Conservation (phyloP, 352 stramenopile species). For the Aphanomyces stellatus region DNA sequence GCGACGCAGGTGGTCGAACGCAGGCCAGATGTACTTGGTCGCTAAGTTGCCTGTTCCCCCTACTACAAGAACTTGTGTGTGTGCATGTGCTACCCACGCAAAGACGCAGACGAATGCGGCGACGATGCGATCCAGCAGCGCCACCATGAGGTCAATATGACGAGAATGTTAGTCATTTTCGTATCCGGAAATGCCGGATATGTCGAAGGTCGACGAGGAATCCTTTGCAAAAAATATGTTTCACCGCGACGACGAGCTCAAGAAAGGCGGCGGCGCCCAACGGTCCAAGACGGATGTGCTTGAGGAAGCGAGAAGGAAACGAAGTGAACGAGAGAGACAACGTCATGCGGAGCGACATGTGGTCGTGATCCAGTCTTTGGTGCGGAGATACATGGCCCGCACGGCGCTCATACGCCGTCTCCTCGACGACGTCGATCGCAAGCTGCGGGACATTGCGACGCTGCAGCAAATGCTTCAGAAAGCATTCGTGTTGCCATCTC, state of each 20-base stretch:
- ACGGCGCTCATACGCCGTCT: constrained; percentile 9
- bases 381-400: constrained; percentile 28
- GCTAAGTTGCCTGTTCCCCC: constrained; percentile 73
- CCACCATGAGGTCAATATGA: no score
- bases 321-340: constrained; percentile 30
- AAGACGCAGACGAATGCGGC: background rate
- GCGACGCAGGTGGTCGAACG: constrained; percentile 50
- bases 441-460: constrained; percentile 42
- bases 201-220: background rate
- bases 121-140: no score
- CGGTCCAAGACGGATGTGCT: constrained; percentile 21
- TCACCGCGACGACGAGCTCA: constrained; percentile 9
- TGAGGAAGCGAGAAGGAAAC: constrained; percentile 40
- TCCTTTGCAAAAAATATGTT: constrained; percentile 1
- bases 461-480: constrained; percentile 51
- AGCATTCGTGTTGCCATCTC: constrained; percentile 10
- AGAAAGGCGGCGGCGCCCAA: background rate
- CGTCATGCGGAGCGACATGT: constrained; percentile 33
- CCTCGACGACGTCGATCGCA: constrained; percentile 39
- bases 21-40: constrained; percentile 76
- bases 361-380: constrained; percentile 36
- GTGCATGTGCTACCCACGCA: background rate
- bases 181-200: background rate
- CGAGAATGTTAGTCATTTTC: no score
- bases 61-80: constrained; percentile 35